Percentiles rank a stretch among this genome's conserved stretches.
phyloP scores from a whole-genome alignment of 305 asterid species.

The Solanum chacoense region DNA sequence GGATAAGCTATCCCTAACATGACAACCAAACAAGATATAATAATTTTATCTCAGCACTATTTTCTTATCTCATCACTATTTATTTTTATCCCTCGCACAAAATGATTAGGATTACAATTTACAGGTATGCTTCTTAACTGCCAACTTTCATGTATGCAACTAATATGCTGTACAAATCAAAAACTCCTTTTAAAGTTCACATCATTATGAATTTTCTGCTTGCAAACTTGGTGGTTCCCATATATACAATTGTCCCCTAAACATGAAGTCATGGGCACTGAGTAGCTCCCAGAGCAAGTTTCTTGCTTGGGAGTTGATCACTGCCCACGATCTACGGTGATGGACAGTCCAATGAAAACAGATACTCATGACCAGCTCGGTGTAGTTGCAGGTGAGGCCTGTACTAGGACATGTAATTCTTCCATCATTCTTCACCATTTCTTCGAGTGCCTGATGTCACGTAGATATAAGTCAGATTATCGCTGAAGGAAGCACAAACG shows the following conservation, averaged over 20 bases:
- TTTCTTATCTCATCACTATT: too few relatives aligned
- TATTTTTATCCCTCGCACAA: too few relatives aligned
- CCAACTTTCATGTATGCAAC: neutral
- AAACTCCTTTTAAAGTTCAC: neutral
- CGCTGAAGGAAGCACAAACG: neutral
- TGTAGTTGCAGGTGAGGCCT: constrained; percentile 45
- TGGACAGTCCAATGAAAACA: neutral
- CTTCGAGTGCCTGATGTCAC: constrained; percentile 67
- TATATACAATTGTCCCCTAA: neutral
- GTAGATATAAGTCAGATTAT: neutral
- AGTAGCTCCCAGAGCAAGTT: neutral
- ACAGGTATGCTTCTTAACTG: neutral
- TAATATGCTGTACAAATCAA: neutral
- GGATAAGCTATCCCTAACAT: too few relatives aligned
- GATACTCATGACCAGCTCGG: constrained; percentile 44
- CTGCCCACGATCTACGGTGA: neutral
- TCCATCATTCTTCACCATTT: constrained; percentile 71
- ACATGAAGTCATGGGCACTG: neutral
- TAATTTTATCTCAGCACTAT: too few relatives aligned
- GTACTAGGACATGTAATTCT: constrained; percentile 86
- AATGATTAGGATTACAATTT: neutral
- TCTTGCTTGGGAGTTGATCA: neutral
- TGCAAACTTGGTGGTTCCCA: neutral
- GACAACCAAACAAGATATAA: too few relatives aligned
- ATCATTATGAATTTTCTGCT: neutral